These are phyloP conservation scores for Torulaspora globosa DNA, from an alignment of 1,139 yeast genomes.

Conservation along the genomic window DNA sequence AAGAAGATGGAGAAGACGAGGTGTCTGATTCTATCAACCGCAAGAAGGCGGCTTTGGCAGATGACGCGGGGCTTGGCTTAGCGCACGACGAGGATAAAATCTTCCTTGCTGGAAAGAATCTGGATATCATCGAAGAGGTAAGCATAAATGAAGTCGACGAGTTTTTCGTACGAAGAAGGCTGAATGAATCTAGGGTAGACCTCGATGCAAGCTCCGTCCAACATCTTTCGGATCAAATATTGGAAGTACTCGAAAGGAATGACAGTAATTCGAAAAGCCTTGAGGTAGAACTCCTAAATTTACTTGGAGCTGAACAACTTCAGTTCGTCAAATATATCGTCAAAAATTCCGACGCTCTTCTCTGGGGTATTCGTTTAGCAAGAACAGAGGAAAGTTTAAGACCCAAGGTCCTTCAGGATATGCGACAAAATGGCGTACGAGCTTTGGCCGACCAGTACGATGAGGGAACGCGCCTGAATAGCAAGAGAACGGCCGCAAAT, in stretches of 20 bases:
- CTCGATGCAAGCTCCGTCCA: slow-evolving; percentile 8
- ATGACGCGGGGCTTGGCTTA: slow-evolving; percentile 1
- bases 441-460: slow-evolving; percentile 38
- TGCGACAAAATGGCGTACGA: slow-evolving; percentile 38
- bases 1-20: slow-evolving; percentile 30
- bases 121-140: slow-evolving; percentile 13
- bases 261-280: slow-evolving; percentile 43
- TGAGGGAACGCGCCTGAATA: slow-evolving; percentile 19
- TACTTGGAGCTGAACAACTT: slow-evolving; percentile 50
- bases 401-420: slow-evolving; percentile 34
- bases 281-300: slow-evolving; percentile 50
- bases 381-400: slow-evolving; percentile 40
- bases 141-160: slow-evolving; percentile 45
- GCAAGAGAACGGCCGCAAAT: slow-evolving; percentile 22
- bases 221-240: slow-evolving; percentile 25
- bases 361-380: slow-evolving; percentile 50
- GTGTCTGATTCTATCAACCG: slow-evolving; percentile 32
- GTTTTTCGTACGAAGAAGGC: slow-evolving; percentile 48
- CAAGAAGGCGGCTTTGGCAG: slow-evolving; percentile 14
- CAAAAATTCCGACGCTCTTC: slow-evolving; percentile 50
- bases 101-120: slow-evolving; percentile 7
- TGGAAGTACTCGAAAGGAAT: slow-evolving; percentile 37
- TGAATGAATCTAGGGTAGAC: slow-evolving; percentile 19
- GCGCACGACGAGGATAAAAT: slow-evolving; percentile 8
- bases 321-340: slow-evolving; percentile 48